Conservation (phyloP, 345 rosid species). For the Excoecaria agallocha region DNA sequence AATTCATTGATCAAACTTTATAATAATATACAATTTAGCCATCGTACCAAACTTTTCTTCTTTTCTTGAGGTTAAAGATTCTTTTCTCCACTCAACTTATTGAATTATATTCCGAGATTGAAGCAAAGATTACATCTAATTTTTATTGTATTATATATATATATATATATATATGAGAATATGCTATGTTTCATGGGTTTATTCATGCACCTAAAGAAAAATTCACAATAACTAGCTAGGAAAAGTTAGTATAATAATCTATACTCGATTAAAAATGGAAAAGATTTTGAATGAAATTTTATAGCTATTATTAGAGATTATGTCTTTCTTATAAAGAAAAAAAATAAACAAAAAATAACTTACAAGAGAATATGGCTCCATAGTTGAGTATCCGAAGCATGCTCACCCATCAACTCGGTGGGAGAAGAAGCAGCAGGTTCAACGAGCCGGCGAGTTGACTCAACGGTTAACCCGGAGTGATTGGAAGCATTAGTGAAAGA, state of each 20-base stretch:
- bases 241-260: too few relatives aligned
- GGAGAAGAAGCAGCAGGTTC: constrained; percentile 40
- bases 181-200: neutral
- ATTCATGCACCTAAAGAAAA: neutral
- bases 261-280: too few relatives aligned
- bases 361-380: constrained; percentile 70
- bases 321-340: too few relatives aligned
- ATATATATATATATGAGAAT: neutral
- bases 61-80: constrained; percentile 13
- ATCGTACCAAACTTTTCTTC: neutral
- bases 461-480: constrained; percentile 60
- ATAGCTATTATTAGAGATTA: too few relatives aligned
- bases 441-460: constrained; percentile 41
- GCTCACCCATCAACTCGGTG: constrained; percentile 51
- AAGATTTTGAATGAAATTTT: too few relatives aligned
- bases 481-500: constrained; percentile 55
- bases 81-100: constrained; percentile 18
- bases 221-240: too few relatives aligned
- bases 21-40: neutral
- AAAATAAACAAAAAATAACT: constrained; percentile 22
- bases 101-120: neutral
- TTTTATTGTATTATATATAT: too few relatives aligned
- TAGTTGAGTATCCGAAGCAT: constrained; percentile 53
- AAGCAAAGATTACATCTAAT: neutral
- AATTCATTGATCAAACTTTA: neutral